Evolutionary conservation across 2,329 filamentous ascomycete genomes (phyloP).

Genomic region (Neobulgaria alba): DNA sequence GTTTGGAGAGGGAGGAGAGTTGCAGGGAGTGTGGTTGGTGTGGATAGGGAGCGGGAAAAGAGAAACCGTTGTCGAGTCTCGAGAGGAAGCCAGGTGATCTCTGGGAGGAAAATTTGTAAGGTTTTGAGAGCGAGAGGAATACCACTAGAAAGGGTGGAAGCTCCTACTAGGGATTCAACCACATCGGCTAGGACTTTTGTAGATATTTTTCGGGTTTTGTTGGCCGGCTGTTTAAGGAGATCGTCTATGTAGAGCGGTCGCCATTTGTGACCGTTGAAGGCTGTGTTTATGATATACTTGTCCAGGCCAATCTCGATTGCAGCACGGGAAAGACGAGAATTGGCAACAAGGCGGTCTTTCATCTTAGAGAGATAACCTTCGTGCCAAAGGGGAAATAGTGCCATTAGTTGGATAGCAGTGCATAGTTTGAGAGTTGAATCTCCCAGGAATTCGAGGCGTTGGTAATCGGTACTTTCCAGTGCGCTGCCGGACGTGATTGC

Average conservation of each 20-base stretch:
- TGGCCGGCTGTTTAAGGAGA: conserved; percentile 23
- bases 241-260: conserved; percentile 49
- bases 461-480: conserved; percentile 58
- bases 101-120: conserved; percentile 56
- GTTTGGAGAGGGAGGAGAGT: conserved; percentile 46
- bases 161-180: conserved; percentile 76
- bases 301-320: conserved; percentile 58
- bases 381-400: conserved; percentile 54
- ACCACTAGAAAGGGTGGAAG: conserved; percentile 51
- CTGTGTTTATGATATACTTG: conserved; percentile 59
- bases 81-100: conserved; percentile 45
- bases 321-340: conserved; percentile 60
- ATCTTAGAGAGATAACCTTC: conserved; percentile 65
- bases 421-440: conserved; percentile 75
- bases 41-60: conserved; percentile 30
- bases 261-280: conserved; percentile 68
- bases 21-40: conserved; percentile 31
- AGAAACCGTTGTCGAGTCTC: conserved; percentile 35
- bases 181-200: conserved; percentile 83
- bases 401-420: conserved; percentile 55
- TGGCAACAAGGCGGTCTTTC: conserved; percentile 66
- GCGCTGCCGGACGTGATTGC: conserved; percentile 64
- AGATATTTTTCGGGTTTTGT: conserved; percentile 38
- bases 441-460: conserved; percentile 79
- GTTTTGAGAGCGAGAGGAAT: conserved; percentile 53